Conservation (phyloP, 2,329 filamentous ascomycete genomes). For the Sporothrix dimorphospora region DNA sequence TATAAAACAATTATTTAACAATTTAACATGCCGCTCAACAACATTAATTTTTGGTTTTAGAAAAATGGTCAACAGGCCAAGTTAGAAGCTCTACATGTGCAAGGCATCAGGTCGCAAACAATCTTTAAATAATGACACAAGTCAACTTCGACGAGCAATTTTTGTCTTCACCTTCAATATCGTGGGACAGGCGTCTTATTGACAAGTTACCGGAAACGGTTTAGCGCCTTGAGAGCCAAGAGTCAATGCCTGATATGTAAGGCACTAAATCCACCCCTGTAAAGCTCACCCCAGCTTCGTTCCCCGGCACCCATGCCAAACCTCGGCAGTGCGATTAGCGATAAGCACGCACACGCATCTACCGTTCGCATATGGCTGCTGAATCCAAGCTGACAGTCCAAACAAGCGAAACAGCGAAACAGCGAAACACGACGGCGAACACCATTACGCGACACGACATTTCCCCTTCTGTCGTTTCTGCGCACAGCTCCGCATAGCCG, state of each 20-base stretch:
- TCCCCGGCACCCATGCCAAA: background rate
- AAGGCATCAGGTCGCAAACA: too few species aligned
- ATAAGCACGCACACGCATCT: background rate
- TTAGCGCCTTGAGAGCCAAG: background rate
- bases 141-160: too few species aligned
- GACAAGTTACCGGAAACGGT: background rate
- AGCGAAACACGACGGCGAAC: background rate
- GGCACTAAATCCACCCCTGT: background rate
- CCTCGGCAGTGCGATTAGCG: constrained; percentile 26
- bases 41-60: too few species aligned
- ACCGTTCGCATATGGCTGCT: background rate
- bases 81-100: too few species aligned
- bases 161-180: too few species aligned
- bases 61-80: too few species aligned
- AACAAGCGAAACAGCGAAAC: background rate
- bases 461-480: too few species aligned
- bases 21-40: too few species aligned
- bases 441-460: too few species aligned
- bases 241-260: background rate
- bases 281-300: constrained; percentile 10
- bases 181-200: background rate
- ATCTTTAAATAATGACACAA: too few species aligned
- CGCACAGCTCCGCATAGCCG: too few species aligned
- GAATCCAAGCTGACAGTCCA: background rate
- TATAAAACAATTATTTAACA: too few species aligned